Conservation (phyloP, 495 filamentous ascomycete species). For the Penicillium samsonianum region DNA sequence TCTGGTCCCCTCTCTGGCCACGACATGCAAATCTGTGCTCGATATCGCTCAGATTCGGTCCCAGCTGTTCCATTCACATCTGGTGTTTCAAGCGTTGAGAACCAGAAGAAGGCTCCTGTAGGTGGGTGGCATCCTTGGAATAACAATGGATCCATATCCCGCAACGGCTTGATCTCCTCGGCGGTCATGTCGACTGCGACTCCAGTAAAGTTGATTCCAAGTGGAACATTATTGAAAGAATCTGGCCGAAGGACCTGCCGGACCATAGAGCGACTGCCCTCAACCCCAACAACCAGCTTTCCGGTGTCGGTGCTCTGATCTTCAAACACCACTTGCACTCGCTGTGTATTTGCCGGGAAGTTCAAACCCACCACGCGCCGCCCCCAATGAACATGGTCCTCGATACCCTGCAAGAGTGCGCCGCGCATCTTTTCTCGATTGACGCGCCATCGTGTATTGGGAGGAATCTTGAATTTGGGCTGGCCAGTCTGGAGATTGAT, state of each 20-base stretch:
- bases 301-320: slow-evolving; percentile 19
- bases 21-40: slow-evolving; percentile 34
- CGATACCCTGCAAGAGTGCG: slow-evolving; percentile 27
- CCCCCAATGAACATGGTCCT: slow-evolving; percentile 31
- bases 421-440: slow-evolving; percentile 30
- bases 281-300: slow-evolving; percentile 45
- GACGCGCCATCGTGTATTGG: slow-evolving; percentile 29
- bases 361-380: slow-evolving; percentile 17
- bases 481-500: slow-evolving; percentile 33
- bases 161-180: slow-evolving; percentile 40
- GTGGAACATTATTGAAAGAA: slow-evolving; percentile 22
- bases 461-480: slow-evolving; percentile 30
- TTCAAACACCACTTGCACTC: slow-evolving; percentile 22
- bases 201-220: slow-evolving; percentile 29
- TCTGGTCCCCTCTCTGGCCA: slow-evolving; percentile 31
- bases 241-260: slow-evolving; percentile 40
- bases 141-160: slow-evolving; percentile 57
- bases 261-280: slow-evolving; percentile 50
- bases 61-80: slow-evolving; percentile 19
- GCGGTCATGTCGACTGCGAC: slow-evolving; percentile 31
- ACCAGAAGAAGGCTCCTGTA: slow-evolving; percentile 57
- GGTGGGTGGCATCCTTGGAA: slow-evolving; percentile 59
- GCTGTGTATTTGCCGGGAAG: not conserved
- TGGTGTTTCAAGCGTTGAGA: slow-evolving; percentile 43
- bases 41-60: slow-evolving; percentile 16